A percentile compares a stretch with the other conserved stretches of the same genome.
phyloP scores from a whole-genome alignment of 2,329 filamentous ascomycete genomes.

The Ceratocystis ficicola region DNA sequence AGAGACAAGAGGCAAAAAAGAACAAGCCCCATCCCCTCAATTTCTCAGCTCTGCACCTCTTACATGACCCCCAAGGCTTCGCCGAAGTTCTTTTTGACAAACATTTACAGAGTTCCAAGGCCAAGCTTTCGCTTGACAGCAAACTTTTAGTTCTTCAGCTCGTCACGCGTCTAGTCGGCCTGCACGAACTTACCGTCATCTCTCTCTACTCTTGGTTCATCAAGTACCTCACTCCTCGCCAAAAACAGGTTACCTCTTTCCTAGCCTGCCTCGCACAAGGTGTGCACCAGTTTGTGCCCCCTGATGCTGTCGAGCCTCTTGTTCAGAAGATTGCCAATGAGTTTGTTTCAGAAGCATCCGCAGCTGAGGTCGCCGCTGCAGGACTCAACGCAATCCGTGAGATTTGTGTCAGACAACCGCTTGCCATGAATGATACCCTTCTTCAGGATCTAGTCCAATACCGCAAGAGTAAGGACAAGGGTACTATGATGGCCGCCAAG shows the following conservation, averaged over 20 bases:
- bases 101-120: constrained; percentile 77
- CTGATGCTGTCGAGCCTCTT: constrained; percentile 80
- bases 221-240: constrained; percentile 77
- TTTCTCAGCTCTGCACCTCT: constrained; percentile 86
- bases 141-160: constrained; percentile 84
- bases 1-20: constrained; percentile 78
- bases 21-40: constrained; percentile 76
- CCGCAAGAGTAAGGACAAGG: constrained; percentile 94
- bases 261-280: constrained; percentile 85
- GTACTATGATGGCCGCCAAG: constrained; percentile 96
- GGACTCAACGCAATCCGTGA: constrained; percentile 92
- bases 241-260: constrained; percentile 84
- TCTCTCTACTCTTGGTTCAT: constrained; percentile 93
- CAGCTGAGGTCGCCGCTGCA: constrained; percentile 79
- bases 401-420: constrained; percentile 78
- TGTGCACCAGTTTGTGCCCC: constrained; percentile 80
- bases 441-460: constrained; percentile 93
- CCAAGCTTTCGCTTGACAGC: constrained; percentile 74
- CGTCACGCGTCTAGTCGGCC: constrained; percentile 76
- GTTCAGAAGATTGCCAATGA: constrained; percentile 96
- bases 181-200: constrained; percentile 84
- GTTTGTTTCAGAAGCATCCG: constrained; percentile 89
- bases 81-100: constrained; percentile 81
- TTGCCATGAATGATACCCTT: constrained; percentile 95
- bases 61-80: constrained; percentile 91